These are phyloP conservation scores for Tephrocybe sp. DNA, from an alignment of 768 basidiomycete genomes.

Conservation along the genomic window DNA sequence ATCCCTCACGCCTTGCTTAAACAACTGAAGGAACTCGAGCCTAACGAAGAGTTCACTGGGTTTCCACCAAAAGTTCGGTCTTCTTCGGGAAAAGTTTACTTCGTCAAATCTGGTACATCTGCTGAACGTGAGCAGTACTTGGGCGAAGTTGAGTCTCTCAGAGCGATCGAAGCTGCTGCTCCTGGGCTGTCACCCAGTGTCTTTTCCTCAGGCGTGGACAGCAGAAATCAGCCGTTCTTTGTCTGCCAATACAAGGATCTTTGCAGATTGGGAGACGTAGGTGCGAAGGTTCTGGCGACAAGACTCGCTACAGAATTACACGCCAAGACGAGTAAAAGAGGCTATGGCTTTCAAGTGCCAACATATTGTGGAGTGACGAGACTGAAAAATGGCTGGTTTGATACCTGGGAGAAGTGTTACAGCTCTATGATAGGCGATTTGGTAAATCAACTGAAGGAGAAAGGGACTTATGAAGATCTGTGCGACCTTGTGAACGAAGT, in stretches of 20 bases:
- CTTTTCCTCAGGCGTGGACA: slow-evolving; percentile 43
- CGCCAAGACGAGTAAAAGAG: slow-evolving; percentile 43
- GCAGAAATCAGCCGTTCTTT: slow-evolving; percentile 54
- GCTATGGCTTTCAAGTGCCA: slow-evolving; percentile 70
- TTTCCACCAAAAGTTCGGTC: slow-evolving; percentile 47
- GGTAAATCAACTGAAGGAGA: slow-evolving; percentile 40
- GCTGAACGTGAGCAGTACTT: slow-evolving; percentile 60
- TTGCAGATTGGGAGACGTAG: slow-evolving; percentile 37
- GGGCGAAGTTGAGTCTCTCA: slow-evolving; percentile 70
- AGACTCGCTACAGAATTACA: slow-evolving; percentile 71
- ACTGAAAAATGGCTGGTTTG: slow-evolving; percentile 69
- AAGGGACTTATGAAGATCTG: slow-evolving; percentile 41
- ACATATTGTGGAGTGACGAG: slow-evolving; percentile 77
- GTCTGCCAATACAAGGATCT: slow-evolving; percentile 74
- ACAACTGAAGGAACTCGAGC: slow-evolving; percentile 48
- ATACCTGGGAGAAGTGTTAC: slow-evolving; percentile 70
- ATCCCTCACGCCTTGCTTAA: slow-evolving; percentile 35
- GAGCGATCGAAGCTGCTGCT: slow-evolving; percentile 59
- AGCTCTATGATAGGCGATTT: slow-evolving; percentile 59
- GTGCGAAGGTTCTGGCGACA: slow-evolving; percentile 52
- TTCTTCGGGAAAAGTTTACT: slow-evolving; percentile 58
- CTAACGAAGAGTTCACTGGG: slow-evolving; percentile 44
- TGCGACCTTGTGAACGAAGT: slow-evolving; percentile 52
- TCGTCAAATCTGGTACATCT: slow-evolving; percentile 53
- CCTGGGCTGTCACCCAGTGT: slow-evolving; percentile 64